Conservation (phyloP, 495 filamentous ascomycete genomes). For the Aspergillus incahuasiensis region DNA sequence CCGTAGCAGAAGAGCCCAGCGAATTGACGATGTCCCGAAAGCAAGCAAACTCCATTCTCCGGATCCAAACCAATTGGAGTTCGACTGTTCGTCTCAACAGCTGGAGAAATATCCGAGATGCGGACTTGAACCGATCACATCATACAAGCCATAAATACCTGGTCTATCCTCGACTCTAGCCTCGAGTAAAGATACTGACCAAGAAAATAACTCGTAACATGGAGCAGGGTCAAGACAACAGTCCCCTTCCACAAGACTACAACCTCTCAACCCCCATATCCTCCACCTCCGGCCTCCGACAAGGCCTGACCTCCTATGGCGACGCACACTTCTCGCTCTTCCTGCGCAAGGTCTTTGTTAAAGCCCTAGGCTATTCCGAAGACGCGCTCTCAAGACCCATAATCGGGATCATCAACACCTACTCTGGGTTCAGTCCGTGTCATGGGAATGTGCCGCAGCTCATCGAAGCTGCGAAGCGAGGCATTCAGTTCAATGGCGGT, state of each 20-base stretch:
- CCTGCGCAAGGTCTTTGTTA: conserved; percentile 66
- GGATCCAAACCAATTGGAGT: neutral
- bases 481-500: conserved; percentile 56
- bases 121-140: conserved; percentile 9
- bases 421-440: conserved; percentile 63
- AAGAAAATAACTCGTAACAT: neutral
- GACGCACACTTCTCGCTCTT: conserved; percentile 67
- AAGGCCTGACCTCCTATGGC: conserved; percentile 61
- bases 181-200: neutral
- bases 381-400: conserved; percentile 61
- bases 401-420: conserved; percentile 63
- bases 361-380: conserved; percentile 62
- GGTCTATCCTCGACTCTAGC: neutral
- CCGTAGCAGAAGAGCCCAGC: neutral
- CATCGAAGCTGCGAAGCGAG: conserved; percentile 59
- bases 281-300: conserved; percentile 49
- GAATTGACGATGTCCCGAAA: neutral
- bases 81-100: neutral
- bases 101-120: conserved; percentile 15
- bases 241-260: conserved; percentile 40
- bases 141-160: conserved; percentile 3
- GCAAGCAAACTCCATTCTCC: neutral
- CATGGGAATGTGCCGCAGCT: conserved; percentile 65
- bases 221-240: conserved; percentile 27
- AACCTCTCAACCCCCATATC: conserved; percentile 46